phyloP scores from a whole-genome alignment of 441 rosid genomes.

The Syzygium syzygioides region DNA sequence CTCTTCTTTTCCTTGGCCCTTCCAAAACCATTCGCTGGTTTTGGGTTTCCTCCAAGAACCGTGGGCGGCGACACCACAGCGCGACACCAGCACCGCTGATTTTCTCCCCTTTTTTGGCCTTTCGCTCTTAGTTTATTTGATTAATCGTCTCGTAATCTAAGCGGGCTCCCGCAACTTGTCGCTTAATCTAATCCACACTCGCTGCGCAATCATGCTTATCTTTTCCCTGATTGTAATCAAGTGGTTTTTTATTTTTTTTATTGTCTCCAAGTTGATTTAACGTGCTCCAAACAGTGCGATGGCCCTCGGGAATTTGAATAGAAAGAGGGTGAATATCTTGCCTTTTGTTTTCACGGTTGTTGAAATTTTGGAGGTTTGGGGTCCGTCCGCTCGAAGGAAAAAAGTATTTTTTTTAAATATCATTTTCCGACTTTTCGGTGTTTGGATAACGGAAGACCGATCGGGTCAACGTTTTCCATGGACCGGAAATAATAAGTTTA shows the following conservation, averaged over 20 bases:
- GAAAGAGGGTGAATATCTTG: background rate
- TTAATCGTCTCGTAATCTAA: background rate
- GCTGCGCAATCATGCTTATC: background rate
- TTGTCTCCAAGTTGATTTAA: background rate
- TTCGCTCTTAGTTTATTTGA: too few species aligned
- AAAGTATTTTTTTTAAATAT: fast-evolving
- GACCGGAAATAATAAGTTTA: too few species aligned
- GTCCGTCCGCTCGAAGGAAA: background rate
- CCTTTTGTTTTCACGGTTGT: background rate
- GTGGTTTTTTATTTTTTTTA: too few species aligned
- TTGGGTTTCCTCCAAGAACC: background rate
- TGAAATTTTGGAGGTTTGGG: background rate
- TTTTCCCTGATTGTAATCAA: background rate
- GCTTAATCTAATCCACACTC: background rate
- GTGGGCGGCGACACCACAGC: background rate
- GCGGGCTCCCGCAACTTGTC: background rate
- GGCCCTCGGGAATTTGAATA: background rate
- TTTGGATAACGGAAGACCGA: fast-evolving
- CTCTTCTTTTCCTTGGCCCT: fast-evolving
- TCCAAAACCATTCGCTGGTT: background rate
- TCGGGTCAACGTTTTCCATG: background rate
- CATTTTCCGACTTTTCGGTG: background rate
- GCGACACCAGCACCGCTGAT: background rate
- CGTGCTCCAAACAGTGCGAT: background rate
- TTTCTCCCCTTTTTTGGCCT: background rate